Evolutionary conservation across 1,284 basidiomycete genomes (phyloP).

Genomic region (Leccinum ponderosum): DNA sequence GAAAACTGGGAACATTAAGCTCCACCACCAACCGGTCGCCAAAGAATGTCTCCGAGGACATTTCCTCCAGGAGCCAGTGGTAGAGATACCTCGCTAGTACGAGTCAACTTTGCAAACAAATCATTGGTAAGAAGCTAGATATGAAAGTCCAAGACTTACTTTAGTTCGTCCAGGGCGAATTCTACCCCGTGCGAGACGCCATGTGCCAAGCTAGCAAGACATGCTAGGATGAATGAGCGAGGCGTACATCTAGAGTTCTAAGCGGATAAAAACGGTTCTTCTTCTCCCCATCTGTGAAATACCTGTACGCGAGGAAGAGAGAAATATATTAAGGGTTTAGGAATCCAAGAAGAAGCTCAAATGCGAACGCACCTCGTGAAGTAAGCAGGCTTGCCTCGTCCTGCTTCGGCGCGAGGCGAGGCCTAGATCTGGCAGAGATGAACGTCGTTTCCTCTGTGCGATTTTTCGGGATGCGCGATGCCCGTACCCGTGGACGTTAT

Average conservation of each 20-base stretch:
- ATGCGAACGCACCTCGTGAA: conserved; percentile 59
- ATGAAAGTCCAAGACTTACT: too few relatives aligned
- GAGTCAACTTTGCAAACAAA: too few relatives aligned
- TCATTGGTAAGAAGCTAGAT: too few relatives aligned
- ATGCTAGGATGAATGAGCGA: conserved; percentile 60
- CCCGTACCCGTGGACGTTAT: conserved; percentile 90
- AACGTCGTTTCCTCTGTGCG: conserved; percentile 56
- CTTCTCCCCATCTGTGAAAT: conserved; percentile 83
- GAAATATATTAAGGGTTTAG: neutral
- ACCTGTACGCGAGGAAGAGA: conserved; percentile 34
- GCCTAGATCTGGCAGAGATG: conserved; percentile 94
- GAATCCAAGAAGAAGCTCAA: neutral
- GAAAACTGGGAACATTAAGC: too few relatives aligned
- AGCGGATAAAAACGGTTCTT: conserved; percentile 67
- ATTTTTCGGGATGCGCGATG: conserved; percentile 81
- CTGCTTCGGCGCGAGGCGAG: conserved; percentile 53
- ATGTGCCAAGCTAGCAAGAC: too few relatives aligned
- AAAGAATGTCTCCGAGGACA: too few relatives aligned
- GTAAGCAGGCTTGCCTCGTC: conserved; percentile 66
- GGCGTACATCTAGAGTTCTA: conserved; percentile 61
- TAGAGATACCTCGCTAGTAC: too few relatives aligned
- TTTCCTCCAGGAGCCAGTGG: too few relatives aligned
- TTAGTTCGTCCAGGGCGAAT: too few relatives aligned
- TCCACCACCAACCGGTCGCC: too few relatives aligned
- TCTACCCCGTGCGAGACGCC: too few relatives aligned